A percentile compares a stretch with the other conserved stretches of the same genome.
phyloP scores from a whole-genome alignment of 106 monocot species.

The Gastrodia elata region DNA sequence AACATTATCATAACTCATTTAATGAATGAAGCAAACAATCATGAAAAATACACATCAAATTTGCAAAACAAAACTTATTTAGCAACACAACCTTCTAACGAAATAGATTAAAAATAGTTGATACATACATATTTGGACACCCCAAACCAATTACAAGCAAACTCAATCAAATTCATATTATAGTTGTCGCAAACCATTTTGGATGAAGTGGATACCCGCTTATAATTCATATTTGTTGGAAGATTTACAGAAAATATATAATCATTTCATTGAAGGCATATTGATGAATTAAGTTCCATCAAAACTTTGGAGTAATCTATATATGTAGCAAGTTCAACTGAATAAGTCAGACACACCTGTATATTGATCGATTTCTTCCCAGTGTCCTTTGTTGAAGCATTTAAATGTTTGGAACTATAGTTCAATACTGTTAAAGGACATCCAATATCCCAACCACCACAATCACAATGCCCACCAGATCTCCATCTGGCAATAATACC shows the following conservation, averaged over 20 bases:
- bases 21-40: background rate
- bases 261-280: too few species aligned
- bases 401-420: conserved; percentile 1
- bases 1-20: too few species aligned
- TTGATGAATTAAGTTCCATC: background rate
- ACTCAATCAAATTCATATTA: background rate
- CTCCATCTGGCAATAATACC: conserved; percentile 75
- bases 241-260: too few species aligned
- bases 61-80: background rate
- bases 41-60: background rate
- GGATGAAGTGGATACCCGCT: too few species aligned
- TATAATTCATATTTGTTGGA: too few species aligned
- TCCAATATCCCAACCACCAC: conserved; percentile 91
- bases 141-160: too few species aligned
- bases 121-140: too few species aligned
- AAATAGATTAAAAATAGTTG: too few species aligned
- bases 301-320: background rate
- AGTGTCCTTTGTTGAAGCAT: background rate
- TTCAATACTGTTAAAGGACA: conserved; percentile 66
- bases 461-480: conserved; percentile 68
- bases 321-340: background rate
- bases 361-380: conserved; percentile 19
- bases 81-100: background rate
- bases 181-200: too few species aligned
- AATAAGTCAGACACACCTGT: conserved; percentile 35